Conservation (phyloP, 352 stramenopile species). For the Peronospora farinosa region DNA sequence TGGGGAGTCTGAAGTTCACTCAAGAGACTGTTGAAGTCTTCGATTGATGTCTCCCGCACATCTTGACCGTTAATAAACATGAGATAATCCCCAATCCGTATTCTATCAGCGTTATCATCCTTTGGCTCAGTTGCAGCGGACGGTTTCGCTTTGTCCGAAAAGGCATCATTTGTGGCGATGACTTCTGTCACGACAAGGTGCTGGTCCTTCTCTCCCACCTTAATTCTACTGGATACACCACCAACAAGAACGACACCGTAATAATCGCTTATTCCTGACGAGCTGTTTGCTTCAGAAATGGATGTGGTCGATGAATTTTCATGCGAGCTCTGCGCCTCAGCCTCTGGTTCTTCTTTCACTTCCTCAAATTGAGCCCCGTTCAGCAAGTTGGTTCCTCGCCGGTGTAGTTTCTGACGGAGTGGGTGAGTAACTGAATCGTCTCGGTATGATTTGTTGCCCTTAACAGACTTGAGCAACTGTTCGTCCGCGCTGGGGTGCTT, state of each 20-base stretch:
- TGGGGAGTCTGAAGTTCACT: slow-evolving; percentile 31
- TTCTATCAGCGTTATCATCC: slow-evolving; percentile 25
- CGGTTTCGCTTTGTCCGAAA: slow-evolving; percentile 10
- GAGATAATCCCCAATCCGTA: slow-evolving; percentile 40
- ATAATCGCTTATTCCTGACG: slow-evolving; percentile 24
- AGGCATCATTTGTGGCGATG: slow-evolving; percentile 6
- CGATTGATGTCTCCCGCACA: slow-evolving; percentile 34
- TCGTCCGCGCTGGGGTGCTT: slow-evolving; percentile 65
- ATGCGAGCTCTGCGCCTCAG: slow-evolving; percentile 4
- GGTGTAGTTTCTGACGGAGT: slow-evolving; percentile 40
- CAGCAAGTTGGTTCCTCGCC: slow-evolving; percentile 40
- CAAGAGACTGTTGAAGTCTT: slow-evolving; percentile 29
- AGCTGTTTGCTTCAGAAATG: slow-evolving; percentile 12
- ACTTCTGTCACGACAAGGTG: slow-evolving; percentile 43
- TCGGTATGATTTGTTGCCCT: slow-evolving; percentile 63
- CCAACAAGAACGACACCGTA: slow-evolving; percentile 47
- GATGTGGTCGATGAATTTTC: slow-evolving; percentile 14
- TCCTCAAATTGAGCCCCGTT: slow-evolving; percentile 53
- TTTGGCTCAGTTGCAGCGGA: slow-evolving; percentile 6
- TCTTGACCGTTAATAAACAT: slow-evolving; percentile 50
- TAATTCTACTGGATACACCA: slow-evolving; percentile 33
- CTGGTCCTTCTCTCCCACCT: slow-evolving; percentile 33
- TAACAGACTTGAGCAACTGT: slow-evolving; percentile 65
- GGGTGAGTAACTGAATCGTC: slow-evolving; percentile 57
- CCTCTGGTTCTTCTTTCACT: slow-evolving; percentile 19